These are phyloP conservation scores for Epichloe baconii DNA, from an alignment of 2,329 filamentous ascomycete species.

Conservation along the genomic window DNA sequence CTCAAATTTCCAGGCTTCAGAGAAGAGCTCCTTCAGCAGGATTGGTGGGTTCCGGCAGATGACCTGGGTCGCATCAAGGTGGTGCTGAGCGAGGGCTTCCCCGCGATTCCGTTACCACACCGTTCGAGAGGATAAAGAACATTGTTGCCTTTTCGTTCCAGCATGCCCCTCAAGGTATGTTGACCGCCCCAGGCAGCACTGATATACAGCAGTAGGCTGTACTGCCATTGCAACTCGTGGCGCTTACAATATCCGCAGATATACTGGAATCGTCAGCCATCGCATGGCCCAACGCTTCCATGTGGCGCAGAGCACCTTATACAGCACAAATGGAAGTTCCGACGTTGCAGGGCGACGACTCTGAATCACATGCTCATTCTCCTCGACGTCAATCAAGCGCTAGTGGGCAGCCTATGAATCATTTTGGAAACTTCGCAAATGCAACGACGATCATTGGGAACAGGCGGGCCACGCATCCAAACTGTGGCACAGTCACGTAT, in stretches of 20 bases:
- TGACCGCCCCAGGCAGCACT: neutral
- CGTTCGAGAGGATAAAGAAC: constrained; percentile 57
- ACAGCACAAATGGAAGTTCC: constrained; percentile 28
- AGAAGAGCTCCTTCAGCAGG: constrained; percentile 53
- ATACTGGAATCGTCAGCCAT: constrained; percentile 61
- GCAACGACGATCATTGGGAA: neutral
- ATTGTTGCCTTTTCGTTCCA: constrained; percentile 72
- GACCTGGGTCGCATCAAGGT: constrained; percentile 63
- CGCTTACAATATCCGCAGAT: constrained; percentile 26
- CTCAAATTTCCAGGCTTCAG: constrained; percentile 64
- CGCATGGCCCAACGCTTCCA: constrained; percentile 63
- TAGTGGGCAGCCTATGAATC: neutral
- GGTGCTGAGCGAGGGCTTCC: constrained; percentile 58
- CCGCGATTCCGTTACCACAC: constrained; percentile 34
- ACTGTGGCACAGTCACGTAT: neutral
- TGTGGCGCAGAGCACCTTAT: constrained; percentile 46
- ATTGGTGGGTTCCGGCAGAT: constrained; percentile 59
- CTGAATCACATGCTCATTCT: constrained; percentile 51
- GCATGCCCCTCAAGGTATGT: constrained; percentile 63
- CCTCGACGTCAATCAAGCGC: constrained; percentile 29
- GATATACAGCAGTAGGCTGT: neutral
- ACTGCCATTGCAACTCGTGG: neutral
- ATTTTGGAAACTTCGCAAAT: neutral
- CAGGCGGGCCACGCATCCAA: constrained; percentile 7
- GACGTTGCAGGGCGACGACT: constrained; percentile 28